Conservation (phyloP, 202 grass and related monocot species). For the Musa balbisiana region DNA sequence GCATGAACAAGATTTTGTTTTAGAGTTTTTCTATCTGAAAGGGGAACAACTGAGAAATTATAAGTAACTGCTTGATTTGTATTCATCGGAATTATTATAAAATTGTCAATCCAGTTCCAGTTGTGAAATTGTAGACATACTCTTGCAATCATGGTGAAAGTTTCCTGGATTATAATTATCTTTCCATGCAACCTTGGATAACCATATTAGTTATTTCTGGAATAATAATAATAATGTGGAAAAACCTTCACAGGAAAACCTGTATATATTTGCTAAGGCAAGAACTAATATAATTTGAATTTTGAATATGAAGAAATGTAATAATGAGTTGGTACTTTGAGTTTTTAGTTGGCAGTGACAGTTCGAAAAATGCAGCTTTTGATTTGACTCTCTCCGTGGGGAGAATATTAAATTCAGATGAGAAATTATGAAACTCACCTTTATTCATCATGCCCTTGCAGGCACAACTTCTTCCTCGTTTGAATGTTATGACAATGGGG, state of each 20-base stretch:
- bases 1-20: too few species aligned
- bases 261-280: background rate
- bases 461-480: conserved; percentile 50
- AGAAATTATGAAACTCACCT: conserved; percentile 11
- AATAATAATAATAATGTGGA: background rate
- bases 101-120: background rate
- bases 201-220: background rate
- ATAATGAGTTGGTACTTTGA: background rate
- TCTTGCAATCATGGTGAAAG: background rate
- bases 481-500: conserved; percentile 46
- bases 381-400: background rate
- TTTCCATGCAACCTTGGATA: background rate
- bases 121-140: background rate
- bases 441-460: conserved; percentile 20
- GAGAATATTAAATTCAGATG: too few species aligned
- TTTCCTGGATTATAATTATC: background rate
- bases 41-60: too few species aligned
- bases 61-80: too few species aligned
- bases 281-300: background rate
- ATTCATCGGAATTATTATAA: background rate
- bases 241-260: background rate
- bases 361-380: background rate
- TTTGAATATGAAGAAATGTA: background rate
- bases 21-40: too few species aligned
- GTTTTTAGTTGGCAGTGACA: background rate